Evolutionary conservation across 352 stramenopile species (phyloP).

Genomic region (Thraustochytrium striatum): DNA sequence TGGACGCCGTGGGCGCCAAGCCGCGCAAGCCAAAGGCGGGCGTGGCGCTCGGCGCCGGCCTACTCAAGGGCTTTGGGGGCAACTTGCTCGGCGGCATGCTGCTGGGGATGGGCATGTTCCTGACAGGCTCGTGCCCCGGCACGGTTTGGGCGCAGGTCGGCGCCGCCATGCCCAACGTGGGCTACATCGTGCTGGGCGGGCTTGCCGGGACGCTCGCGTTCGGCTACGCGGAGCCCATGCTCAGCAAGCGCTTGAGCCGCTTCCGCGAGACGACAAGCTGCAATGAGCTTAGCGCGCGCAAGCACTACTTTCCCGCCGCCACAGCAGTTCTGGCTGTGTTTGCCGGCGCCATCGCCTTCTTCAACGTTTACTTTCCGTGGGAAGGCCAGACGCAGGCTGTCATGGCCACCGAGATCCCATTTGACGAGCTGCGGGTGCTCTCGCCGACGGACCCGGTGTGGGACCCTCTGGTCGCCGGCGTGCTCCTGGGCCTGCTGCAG

Average conservation of each 20-base stretch:
- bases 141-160: not conserved
- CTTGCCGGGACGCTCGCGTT: conserved; percentile 14
- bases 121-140: conserved; percentile 17
- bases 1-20: conserved; percentile 6
- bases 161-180: conserved; percentile 3
- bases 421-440: not conserved
- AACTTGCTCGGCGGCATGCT: conserved; percentile 26
- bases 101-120: conserved; percentile 17
- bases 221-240: conserved; percentile 22
- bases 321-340: conserved; percentile 14
- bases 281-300: not conserved
- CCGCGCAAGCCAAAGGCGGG: not conserved
- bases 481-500: conserved; percentile 12
- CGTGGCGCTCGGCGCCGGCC: not conserved
- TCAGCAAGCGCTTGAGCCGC: not conserved
- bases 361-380: conserved; percentile 1
- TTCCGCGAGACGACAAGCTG: conserved; percentile 14
- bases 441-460: not conserved
- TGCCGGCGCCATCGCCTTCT: not conserved
- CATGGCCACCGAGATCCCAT: not conserved
- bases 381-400: not conserved
- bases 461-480: conserved; percentile 7
- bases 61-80: conserved; percentile 6
- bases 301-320: conserved; percentile 7
- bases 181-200: conserved; percentile 19